These are phyloP conservation scores for Candida boidinii DNA, from an alignment of 805 yeast genomes.

Conservation along the genomic window DNA sequence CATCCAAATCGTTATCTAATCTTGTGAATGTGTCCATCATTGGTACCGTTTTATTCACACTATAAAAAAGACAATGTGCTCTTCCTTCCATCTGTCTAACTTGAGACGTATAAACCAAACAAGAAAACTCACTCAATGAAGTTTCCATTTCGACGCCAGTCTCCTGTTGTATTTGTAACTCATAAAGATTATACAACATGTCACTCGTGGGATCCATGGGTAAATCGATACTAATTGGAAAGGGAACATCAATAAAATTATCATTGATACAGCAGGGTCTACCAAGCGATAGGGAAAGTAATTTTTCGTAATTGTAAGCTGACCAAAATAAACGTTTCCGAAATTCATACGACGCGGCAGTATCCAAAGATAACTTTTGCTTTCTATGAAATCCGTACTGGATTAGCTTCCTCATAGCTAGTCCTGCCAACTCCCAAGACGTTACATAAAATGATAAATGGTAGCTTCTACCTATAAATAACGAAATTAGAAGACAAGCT, in stretches of 20 bases:
- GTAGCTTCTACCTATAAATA: conserved; percentile 13
- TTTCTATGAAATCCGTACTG: conserved; percentile 15
- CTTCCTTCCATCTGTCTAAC: conserved; percentile 14
- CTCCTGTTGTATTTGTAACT: conserved; percentile 10
- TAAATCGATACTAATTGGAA: conserved; percentile 12
- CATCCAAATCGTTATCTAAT: conserved; percentile 9
- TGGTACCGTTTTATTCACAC: conserved; percentile 8
- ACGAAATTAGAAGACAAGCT: conserved; percentile 12
- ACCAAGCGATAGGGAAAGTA: conserved; percentile 14
- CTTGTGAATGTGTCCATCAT: conserved; percentile 9
- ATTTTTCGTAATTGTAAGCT: conserved; percentile 12
- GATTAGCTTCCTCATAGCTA: conserved; percentile 13
- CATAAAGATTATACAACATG: conserved; percentile 6
- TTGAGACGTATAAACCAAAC: conserved; percentile 10
- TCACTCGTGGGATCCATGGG: conserved; percentile 5
- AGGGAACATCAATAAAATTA: conserved; percentile 13
- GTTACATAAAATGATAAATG: conserved; percentile 11
- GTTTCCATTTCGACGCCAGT: conserved; percentile 7
- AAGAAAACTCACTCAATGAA: conserved; percentile 9
- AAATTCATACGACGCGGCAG: conserved; percentile 12
- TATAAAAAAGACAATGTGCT: conserved; percentile 10
- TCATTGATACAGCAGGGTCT: conserved; percentile 16
- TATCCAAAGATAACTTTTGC: conserved; percentile 7
- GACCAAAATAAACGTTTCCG: conserved; percentile 16
- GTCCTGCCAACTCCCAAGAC: conserved; percentile 15